Conservation (phyloP, 2,329 filamentous ascomycete species). For the Neonectria hederae region DNA sequence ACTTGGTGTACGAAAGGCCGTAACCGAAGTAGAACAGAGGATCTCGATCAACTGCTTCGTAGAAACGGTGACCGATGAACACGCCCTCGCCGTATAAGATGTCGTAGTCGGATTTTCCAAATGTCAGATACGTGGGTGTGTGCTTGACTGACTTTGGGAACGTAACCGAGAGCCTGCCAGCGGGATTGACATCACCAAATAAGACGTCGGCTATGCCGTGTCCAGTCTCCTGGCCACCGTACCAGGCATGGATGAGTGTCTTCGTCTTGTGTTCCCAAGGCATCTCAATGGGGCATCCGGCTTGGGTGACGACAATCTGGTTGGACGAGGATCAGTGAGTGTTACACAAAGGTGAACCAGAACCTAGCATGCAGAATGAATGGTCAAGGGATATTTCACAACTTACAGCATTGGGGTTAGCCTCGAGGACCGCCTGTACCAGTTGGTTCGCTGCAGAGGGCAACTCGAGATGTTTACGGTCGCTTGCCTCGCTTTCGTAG, state of each 20-base stretch:
- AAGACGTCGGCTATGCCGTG: conserved; percentile 42
- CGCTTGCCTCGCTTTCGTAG: conserved; percentile 62
- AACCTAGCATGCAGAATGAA: accelerated
- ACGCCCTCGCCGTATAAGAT: conserved; percentile 78
- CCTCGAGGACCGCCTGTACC: conserved; percentile 62
- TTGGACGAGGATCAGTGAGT: too few species aligned
- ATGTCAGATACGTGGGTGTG: conserved; percentile 77
- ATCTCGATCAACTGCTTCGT: conserved; percentile 58
- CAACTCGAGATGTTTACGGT: conserved; percentile 74
- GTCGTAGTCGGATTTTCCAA: conserved; percentile 68
- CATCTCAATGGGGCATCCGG: conserved; percentile 61
- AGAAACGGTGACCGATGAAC: conserved; percentile 78
- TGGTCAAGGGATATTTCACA: conserved; percentile 43
- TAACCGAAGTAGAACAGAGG: conserved; percentile 75
- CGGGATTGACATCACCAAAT: conserved; percentile 37
- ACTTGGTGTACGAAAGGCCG: conserved; percentile 75
- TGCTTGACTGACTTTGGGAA: conserved; percentile 72
- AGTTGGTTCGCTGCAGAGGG: conserved; percentile 68
- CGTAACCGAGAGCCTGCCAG: conserved; percentile 70
- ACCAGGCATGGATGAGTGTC: conserved; percentile 40
- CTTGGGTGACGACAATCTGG: conserved; percentile 36
- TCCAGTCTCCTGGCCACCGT: conserved; percentile 39
- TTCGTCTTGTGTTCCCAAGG: conserved; percentile 50
- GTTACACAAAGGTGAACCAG: too few species aligned
- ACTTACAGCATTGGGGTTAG: conserved; percentile 66